These are phyloP conservation scores for Cutaneotrichosporon mucoides DNA, from an alignment of 1,284 basidiomycete species.

Conservation along the genomic window DNA sequence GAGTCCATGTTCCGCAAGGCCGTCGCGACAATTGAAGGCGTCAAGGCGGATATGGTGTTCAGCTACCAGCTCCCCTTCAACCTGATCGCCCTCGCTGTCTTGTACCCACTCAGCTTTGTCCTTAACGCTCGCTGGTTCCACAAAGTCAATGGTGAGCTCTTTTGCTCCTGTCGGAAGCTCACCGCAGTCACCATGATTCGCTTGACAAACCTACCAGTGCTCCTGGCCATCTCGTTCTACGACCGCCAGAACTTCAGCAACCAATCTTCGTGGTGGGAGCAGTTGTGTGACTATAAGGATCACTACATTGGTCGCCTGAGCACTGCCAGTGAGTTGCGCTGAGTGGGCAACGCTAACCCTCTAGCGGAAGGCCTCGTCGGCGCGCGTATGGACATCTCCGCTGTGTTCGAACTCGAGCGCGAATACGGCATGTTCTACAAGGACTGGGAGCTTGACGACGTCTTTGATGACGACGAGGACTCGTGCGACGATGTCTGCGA, in stretches of 20 bases:
- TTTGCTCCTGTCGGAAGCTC: background rate
- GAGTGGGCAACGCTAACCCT: constrained; percentile 9
- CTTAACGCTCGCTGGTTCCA: constrained; percentile 63
- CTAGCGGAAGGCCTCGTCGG: constrained; percentile 70
- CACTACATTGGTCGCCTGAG: constrained; percentile 62
- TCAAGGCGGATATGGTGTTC: constrained; percentile 69
- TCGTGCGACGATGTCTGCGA: constrained; percentile 7
- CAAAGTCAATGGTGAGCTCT: constrained; percentile 56
- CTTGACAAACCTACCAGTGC: constrained; percentile 76
- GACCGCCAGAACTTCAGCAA: constrained; percentile 69
- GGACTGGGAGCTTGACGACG: constrained; percentile 49
- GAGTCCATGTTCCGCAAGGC: constrained; percentile 94
- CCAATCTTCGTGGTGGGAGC: constrained; percentile 63
- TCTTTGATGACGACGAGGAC: constrained; percentile 29
- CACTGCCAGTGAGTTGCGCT: constrained; percentile 59
- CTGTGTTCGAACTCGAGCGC: constrained; percentile 80
- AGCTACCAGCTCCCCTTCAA: constrained; percentile 91
- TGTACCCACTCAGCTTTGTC: constrained; percentile 76
- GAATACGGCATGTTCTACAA: constrained; percentile 53
- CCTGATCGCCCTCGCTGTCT: constrained; percentile 70
- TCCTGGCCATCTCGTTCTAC: constrained; percentile 73
- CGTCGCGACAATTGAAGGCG: constrained; percentile 80
- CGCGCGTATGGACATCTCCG: constrained; percentile 64
- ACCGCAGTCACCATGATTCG: constrained; percentile 52
- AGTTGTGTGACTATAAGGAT: constrained; percentile 62